A percentile compares a stretch with the other conserved stretches of the same genome.
These are phyloP conservation scores for Dovyalis caffra DNA, from an alignment of 345 rosid species.

Conservation along the genomic window DNA sequence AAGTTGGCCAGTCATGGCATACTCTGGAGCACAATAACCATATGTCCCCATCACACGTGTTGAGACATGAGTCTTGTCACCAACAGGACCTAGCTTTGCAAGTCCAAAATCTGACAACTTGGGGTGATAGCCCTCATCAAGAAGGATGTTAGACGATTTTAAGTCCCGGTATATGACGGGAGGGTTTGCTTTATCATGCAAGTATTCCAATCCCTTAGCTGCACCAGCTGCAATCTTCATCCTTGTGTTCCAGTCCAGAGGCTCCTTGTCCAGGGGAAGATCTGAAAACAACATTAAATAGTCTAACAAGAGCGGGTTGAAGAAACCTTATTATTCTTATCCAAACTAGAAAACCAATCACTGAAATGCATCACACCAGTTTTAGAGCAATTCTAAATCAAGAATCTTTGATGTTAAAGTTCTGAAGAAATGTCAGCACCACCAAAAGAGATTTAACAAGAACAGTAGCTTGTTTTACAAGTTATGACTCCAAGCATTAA, in stretches of 20 bases:
- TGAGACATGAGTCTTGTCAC: slow-evolving; percentile 97
- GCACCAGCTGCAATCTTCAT: slow-evolving; percentile 99
- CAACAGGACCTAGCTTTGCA: slow-evolving; percentile 96
- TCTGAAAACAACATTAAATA: slow-evolving; percentile 43
- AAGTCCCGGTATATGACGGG: slow-evolving; percentile 96
- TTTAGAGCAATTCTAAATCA: neutral
- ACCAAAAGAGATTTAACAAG: neutral
- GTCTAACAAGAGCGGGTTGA: neutral
- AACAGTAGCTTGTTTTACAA: neutral
- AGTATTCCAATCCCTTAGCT: slow-evolving; percentile 91
- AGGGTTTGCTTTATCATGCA: slow-evolving; percentile 95
- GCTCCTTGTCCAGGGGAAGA: slow-evolving; percentile 75
- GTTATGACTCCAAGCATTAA: neutral
- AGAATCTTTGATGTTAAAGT: neutral
- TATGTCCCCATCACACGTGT: slow-evolving; percentile 99
- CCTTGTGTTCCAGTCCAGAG: slow-evolving; percentile 93
- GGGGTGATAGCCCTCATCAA: slow-evolving; percentile 85
- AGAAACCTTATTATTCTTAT: slow-evolving; percentile 4
- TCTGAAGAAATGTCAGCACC: neutral
- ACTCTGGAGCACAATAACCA: slow-evolving; percentile 98
- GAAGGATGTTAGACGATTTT: slow-evolving; percentile 93
- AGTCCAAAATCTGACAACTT: slow-evolving; percentile 96
- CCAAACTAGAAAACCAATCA: neutral
- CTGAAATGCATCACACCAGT: neutral
- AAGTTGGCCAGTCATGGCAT: slow-evolving; percentile 98